Evolutionary conservation across 805 yeast species (phyloP), one percentile per base, ranked within the genome.

Genomic region (Tanozyma kutaoensis): DNA sequence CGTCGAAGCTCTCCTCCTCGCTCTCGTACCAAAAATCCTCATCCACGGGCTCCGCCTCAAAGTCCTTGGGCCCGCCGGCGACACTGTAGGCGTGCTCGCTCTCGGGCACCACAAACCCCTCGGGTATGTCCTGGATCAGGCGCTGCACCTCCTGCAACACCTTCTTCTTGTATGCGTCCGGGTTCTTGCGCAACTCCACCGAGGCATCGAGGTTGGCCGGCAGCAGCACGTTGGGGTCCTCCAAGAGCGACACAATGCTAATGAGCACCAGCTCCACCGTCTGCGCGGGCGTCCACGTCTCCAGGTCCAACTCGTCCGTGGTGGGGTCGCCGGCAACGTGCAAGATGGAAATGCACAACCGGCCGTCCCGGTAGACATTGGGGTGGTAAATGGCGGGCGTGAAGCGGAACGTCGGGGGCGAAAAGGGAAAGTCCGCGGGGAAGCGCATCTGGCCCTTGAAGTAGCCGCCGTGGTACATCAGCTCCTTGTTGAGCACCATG

Each of bases 171-270:
- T 84, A 88, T 24, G 69, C 74, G 15, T 75, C 82, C 16, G 76
- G 76, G 50, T 78, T 71, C 43, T 80, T 82, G 43, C 94, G 67
- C 69, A 82, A 85, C 41, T 79, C 81, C 24, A 85, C 84, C 12
- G 94, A 80, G 12, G 97, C 97, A 51, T 88, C 97, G 27, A 88
- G 86, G 51, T 88, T 88, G 5, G 97, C 97, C 5, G 97, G 96
- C 1, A 95, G 81, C 34, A 73, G 70, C 32, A 81, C 76, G 55
- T 88, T 88, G 28, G 97, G 97, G 50, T 88, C 96, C 45, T 85
- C 94, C 42, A 88, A 66, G 28, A 88, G 65, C 7, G 95, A 84
- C 12, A 88, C 79, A 37, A 88, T 86, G 19, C 94, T 80, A 29
- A 88, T 78, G 43, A 88, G 66, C 8, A 88, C 95, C 18, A 80